Conservation (phyloP, 129 eudicot genomes). For the Deinandra increscens region DNA sequence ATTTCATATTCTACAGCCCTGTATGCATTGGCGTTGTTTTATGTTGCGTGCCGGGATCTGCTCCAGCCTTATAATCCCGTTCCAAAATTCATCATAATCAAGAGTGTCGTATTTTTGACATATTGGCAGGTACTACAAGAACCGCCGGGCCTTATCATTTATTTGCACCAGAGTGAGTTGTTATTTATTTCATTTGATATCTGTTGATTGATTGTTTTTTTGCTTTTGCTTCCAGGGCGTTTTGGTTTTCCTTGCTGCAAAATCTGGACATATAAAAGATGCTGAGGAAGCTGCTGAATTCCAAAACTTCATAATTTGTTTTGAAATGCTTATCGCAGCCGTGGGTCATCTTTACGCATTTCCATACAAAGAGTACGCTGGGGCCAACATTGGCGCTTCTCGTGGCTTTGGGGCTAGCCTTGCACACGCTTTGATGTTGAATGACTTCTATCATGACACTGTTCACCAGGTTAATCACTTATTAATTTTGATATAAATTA, state of each 20-base stretch:
- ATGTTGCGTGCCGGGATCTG: conserved; percentile 87
- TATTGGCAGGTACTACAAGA: conserved; percentile 81
- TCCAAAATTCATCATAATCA: conserved; percentile 88
- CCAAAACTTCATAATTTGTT: conserved; percentile 81
- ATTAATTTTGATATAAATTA: not conserved
- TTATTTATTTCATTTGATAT: not conserved
- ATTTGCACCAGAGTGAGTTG: not conserved
- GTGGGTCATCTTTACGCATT: conserved; percentile 93
- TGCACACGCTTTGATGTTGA: conserved; percentile 82
- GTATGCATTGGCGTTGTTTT: conserved; percentile 91
- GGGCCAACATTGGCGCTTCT: conserved; percentile 80
- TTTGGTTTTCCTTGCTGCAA: conserved; percentile 92
- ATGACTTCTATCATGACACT: conserved; percentile 93
- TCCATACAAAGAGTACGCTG: conserved; percentile 96
- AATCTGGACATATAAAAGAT: conserved; percentile 73
- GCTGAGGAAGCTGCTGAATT: conserved; percentile 89
- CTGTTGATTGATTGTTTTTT: not conserved
- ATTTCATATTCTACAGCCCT: conserved; percentile 88
- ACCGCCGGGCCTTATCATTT: not conserved
- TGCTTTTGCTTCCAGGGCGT: conserved; percentile 61
- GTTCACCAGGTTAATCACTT: conserved; percentile 72
- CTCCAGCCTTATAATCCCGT: conserved; percentile 95
- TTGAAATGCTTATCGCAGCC: conserved; percentile 98
- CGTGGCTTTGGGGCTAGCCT: conserved; percentile 83
- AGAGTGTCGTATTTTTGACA: conserved; percentile 89